phyloP scores from a whole-genome alignment of 495 filamentous ascomycete genomes.

The Acidomyces sp. region DNA sequence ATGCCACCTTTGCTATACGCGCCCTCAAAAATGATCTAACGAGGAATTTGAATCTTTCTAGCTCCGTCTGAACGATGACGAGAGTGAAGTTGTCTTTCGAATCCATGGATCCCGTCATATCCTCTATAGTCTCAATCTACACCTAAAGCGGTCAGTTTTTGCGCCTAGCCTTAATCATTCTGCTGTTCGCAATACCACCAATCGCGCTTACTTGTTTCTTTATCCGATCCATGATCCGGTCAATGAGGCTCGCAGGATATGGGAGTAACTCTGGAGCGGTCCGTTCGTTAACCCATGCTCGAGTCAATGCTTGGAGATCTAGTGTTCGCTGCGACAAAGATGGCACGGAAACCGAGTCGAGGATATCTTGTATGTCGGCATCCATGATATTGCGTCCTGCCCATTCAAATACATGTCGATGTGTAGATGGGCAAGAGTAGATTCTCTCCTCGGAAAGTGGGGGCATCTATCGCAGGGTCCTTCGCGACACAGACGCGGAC shows the following conservation, averaged over 20 bases:
- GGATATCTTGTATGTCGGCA: conserved; percentile 87
- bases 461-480: too few species aligned
- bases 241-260: conserved; percentile 53
- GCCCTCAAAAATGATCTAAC: conserved; percentile 71
- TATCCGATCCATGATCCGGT: conserved; percentile 66
- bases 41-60: conserved; percentile 83
- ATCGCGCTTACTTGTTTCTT: conserved; percentile 43
- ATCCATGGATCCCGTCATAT: conserved; percentile 53
- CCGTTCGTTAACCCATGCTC: conserved; percentile 84
- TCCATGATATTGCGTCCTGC: conserved; percentile 11
- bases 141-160: background rate
- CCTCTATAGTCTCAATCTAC: conserved; percentile 36
- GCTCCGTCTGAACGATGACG: conserved; percentile 91
- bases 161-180: conserved; percentile 1
- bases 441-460: too few species aligned
- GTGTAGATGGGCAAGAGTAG: too few species aligned
- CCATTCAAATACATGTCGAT: too few species aligned
- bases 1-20: conserved; percentile 69
- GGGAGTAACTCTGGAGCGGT: conserved; percentile 71
- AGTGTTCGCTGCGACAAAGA: conserved; percentile 46
- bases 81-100: conserved; percentile 81
- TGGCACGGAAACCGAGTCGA: conserved; percentile 61
- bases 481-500: too few species aligned
- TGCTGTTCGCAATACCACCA: conserved; percentile 35
- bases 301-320: conserved; percentile 80